Evolutionary conservation across 2,329 filamentous ascomycete genomes (phyloP).

Genomic region (Tolypocladium pustulatum): DNA sequence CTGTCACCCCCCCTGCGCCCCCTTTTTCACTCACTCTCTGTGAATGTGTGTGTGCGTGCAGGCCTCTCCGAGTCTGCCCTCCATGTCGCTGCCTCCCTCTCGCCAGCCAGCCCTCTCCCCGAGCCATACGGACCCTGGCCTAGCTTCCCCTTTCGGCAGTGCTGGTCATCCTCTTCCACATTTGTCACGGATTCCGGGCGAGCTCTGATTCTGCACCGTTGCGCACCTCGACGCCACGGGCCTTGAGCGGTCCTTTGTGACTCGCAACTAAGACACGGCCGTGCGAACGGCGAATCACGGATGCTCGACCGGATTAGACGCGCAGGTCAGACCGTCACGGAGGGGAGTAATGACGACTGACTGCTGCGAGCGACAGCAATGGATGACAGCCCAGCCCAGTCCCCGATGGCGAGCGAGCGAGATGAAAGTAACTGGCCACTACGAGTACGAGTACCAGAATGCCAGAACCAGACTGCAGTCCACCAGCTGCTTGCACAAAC

Average conservation of each 20-base stretch:
- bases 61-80: background rate
- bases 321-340: background rate
- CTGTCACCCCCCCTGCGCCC: background rate
- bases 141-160: constrained; percentile 9
- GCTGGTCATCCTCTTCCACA: constrained; percentile 5
- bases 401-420: background rate
- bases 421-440: background rate
- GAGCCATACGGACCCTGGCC: background rate
- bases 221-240: constrained; percentile 1
- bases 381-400: background rate
- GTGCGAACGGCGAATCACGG: constrained; percentile 1
- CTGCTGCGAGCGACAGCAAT: background rate
- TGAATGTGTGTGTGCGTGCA: background rate
- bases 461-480: too few relatives aligned
- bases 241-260: background rate
- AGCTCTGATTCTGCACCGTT: constrained; percentile 6
- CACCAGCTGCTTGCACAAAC: background rate
- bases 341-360: background rate
- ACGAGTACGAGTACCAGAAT: too few relatives aligned
- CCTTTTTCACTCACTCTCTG: background rate
- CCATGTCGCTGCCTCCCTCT: background rate
- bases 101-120: background rate
- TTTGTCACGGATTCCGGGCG: constrained; percentile 3
- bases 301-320: background rate
- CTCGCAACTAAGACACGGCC: constrained; percentile 3